Evolutionary conservation across 192 early-diverging fungal species (phyloP).

Genomic region (Chytriomyces sp.): DNA sequence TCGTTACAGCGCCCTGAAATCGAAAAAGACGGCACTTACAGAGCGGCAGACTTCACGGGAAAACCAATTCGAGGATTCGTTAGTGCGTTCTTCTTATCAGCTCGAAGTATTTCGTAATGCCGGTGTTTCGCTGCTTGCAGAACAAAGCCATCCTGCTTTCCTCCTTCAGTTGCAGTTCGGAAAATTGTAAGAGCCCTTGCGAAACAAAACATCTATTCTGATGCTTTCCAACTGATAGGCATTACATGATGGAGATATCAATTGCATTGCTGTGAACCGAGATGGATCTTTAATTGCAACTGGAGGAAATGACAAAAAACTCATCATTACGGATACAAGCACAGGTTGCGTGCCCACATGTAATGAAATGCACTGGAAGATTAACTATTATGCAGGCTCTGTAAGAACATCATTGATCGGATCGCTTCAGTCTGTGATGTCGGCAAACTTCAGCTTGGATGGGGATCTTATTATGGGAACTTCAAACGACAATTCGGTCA

Average conservation of each 20-base stretch:
- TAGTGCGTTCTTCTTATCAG: background rate
- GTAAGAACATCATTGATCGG: conserved; percentile 71
- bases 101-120: background rate
- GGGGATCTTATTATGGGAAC: conserved; percentile 77
- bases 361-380: too few species aligned
- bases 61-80: conserved; percentile 26
- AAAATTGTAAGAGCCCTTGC: conserved; percentile 41
- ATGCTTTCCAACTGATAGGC: conserved; percentile 42
- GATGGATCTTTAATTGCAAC: conserved; percentile 76
- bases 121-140: background rate
- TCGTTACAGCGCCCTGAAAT: conserved; percentile 25
- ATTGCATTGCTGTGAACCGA: conserved; percentile 74
- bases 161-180: conserved; percentile 51
- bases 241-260: conserved; percentile 79
- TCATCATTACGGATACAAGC: conserved; percentile 78
- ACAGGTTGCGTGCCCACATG: conserved; percentile 58
- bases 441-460: conserved; percentile 72
- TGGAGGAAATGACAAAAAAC: conserved; percentile 80
- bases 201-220: background rate
- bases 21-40: conserved; percentile 16
- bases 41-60: background rate
- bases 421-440: conserved; percentile 83
- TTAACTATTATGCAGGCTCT: conserved; percentile 37
- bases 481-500: conserved; percentile 88
- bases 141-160: conserved; percentile 28